A percentile compares a stretch with the other conserved stretches of the same genome.
These are phyloP conservation scores for Sergeia podlipaevii DNA, from an alignment of 208 protist genomes.

Conservation along the genomic window DNA sequence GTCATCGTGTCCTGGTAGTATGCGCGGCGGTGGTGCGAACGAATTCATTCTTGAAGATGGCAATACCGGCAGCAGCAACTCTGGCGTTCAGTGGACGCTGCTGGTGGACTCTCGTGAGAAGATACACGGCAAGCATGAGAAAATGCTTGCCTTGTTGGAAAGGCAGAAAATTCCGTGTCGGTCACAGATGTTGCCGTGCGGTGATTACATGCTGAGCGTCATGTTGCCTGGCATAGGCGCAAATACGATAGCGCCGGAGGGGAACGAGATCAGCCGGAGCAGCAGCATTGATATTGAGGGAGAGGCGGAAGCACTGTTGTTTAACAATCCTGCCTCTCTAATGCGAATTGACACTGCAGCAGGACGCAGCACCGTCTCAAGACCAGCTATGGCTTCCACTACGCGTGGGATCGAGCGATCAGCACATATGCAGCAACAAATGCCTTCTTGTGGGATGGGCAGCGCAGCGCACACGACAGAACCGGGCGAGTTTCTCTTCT, in stretches of 20 bases:
- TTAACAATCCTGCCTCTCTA: no score
- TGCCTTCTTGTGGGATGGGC: no score
- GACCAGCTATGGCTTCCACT: no score
- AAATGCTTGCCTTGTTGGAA: conserved; percentile 34
- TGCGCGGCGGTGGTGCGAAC: background rate
- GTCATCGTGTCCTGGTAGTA: background rate
- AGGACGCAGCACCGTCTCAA: background rate
- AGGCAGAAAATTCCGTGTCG: conserved; percentile 30
- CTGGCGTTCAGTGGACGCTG: conserved; percentile 32
- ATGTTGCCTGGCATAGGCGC: no score
- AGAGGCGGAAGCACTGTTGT: no score
- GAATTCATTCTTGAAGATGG: background rate
- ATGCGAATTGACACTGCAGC: no score
- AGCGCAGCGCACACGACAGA: no score
- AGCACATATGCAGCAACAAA: no score
- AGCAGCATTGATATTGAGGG: no score
- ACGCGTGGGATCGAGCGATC: no score
- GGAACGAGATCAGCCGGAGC: background rate
- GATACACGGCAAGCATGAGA: conserved; percentile 26
- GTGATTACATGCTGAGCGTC: conserved; percentile 65
- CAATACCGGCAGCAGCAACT: background rate
- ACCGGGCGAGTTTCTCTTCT: conserved; percentile 28
- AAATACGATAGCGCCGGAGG: background rate
- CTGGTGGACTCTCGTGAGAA: conserved; percentile 77
- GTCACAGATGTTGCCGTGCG: conserved; percentile 52